Evolutionary conservation across 2,329 filamentous ascomycete genomes (phyloP).

Genomic region (Fusarium vanettenii): DNA sequence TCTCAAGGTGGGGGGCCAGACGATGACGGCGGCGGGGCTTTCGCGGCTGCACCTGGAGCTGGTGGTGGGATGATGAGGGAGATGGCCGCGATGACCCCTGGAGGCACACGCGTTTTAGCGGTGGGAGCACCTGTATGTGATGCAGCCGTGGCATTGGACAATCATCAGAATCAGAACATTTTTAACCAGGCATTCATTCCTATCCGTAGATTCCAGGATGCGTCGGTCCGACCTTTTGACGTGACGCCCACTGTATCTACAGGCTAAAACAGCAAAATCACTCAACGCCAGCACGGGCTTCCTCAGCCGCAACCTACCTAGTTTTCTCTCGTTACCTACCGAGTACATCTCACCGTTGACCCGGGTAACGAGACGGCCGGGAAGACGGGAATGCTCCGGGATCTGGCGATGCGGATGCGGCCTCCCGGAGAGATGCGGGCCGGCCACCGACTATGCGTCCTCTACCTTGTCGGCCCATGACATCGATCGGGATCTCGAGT

Average conservation of each 20-base stretch:
- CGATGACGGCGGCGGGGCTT: conserved; percentile 39
- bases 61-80: conserved; percentile 35
- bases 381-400: conserved; percentile 14
- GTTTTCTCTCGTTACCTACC: not conserved
- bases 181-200: not conserved
- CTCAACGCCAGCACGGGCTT: conserved; percentile 7
- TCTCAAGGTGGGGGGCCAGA: conserved; percentile 29
- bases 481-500: not conserved
- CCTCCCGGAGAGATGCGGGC: conserved; percentile 31
- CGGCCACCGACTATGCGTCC: conserved; percentile 2
- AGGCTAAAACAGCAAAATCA: conserved; percentile 6
- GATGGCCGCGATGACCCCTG: conserved; percentile 17
- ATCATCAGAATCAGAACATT: not conserved
- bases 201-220: not conserved
- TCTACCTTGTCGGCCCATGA: conserved; percentile 16
- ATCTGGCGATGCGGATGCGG: conserved; percentile 36
- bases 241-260: not conserved
- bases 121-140: not conserved
- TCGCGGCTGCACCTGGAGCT: conserved; percentile 29
- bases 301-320: not conserved
- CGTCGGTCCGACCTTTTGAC: not conserved
- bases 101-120: not conserved
- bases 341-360: not conserved
- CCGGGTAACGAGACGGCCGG: conserved; percentile 18
- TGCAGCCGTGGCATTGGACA: not conserved